A percentile compares a stretch with the other conserved stretches of the same genome.
Conservation (phyloP, 192 early-diverging fungal genomes). For the Lunasporangiospora selenospora region DNA sequence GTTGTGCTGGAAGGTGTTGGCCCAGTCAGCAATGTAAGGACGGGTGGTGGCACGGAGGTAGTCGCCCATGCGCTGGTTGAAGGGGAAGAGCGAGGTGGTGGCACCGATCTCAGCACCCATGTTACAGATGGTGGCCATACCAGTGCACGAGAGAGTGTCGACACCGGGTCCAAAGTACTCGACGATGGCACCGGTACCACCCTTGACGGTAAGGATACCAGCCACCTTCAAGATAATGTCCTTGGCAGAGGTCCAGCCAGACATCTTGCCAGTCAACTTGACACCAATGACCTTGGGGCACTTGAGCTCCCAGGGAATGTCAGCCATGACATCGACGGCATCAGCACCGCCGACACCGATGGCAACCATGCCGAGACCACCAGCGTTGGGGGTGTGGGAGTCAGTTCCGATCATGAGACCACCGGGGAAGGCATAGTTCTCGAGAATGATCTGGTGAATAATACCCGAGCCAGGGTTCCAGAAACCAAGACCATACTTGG, state of each 20-base stretch:
- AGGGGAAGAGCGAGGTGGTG: conserved; percentile 93
- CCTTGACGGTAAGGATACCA: conserved; percentile 91
- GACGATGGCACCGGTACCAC: conserved; percentile 91
- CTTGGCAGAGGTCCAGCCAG: conserved; percentile 90
- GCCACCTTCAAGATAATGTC: conserved; percentile 92
- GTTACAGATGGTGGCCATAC: conserved; percentile 97
- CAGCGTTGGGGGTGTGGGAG: conserved; percentile 95
- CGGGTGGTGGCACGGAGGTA: conserved; percentile 87
- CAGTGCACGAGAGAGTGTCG: conserved; percentile 89
- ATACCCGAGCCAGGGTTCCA: conserved; percentile 91
- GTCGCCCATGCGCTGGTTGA: conserved; percentile 84
- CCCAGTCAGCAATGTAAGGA: conserved; percentile 69
- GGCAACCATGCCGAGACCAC: conserved; percentile 91
- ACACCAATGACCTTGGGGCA: conserved; percentile 92
- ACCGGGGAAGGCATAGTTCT: conserved; percentile 95
- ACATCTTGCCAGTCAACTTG: conserved; percentile 78
- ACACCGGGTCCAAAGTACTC: conserved; percentile 95
- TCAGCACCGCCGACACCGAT: conserved; percentile 96
- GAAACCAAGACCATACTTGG: conserved; percentile 91
- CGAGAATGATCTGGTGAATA: conserved; percentile 92
- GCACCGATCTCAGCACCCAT: conserved; percentile 98
- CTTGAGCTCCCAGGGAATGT: conserved; percentile 97
- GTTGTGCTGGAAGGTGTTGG: conserved; percentile 80
- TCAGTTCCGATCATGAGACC: conserved; percentile 94
- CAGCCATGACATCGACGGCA: conserved; percentile 95